Evolutionary conservation across 495 filamentous ascomycete genomes (phyloP).

Genomic region (Penicillium waksmanii): DNA sequence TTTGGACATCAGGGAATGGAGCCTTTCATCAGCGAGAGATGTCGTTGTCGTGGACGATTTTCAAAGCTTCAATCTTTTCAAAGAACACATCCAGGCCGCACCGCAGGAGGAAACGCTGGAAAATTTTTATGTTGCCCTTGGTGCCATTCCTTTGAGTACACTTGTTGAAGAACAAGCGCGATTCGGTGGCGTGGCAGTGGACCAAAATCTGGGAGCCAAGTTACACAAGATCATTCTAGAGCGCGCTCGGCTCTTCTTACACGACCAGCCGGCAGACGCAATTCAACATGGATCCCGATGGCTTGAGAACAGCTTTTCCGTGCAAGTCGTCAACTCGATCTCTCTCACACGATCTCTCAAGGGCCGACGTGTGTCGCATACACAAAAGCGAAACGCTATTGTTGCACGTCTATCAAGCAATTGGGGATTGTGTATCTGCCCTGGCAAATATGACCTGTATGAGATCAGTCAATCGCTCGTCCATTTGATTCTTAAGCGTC

Average conservation of each 20-base stretch:
- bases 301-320: conserved; percentile 82
- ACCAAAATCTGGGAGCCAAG: conserved; percentile 58
- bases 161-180: conserved; percentile 51
- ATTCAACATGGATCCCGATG: conserved; percentile 84
- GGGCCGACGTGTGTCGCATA: conserved; percentile 65
- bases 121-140: conserved; percentile 70
- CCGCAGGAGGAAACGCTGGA: conserved; percentile 89
- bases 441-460: conserved; percentile 71
- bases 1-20: conserved; percentile 73
- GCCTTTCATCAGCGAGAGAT: conserved; percentile 66
- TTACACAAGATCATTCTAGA: conserved; percentile 82
- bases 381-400: conserved; percentile 70
- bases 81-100: conserved; percentile 74
- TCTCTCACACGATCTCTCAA: conserved; percentile 72
- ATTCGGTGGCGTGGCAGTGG: conserved; percentile 51
- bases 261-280: conserved; percentile 67
- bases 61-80: conserved; percentile 82
- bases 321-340: conserved; percentile 76
- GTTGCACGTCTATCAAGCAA: conserved; percentile 53
- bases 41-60: conserved; percentile 87
- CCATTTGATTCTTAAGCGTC: conserved; percentile 75
- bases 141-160: conserved; percentile 45
- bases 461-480: conserved; percentile 87
- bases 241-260: conserved; percentile 82
- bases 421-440: conserved; percentile 62